A percentile compares a stretch with the other conserved stretches of the same genome.
phyloP scores from a whole-genome alignment of 805 yeast genomes.

The Wickerhamomyces queroliae region DNA sequence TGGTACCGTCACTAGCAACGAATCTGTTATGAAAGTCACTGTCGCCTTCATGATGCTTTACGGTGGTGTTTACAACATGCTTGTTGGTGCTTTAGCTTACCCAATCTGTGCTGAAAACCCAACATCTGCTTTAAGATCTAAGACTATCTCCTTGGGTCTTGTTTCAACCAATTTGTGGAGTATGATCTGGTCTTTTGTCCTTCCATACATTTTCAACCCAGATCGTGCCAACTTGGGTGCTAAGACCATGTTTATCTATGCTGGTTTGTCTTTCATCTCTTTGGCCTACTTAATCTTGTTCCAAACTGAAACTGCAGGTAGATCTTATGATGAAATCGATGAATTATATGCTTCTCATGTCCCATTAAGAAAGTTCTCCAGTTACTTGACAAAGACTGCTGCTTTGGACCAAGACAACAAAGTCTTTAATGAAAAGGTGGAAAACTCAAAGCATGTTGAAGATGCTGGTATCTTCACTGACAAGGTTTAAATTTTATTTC shows the following conservation, averaged over 20 bases:
- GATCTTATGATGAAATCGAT: constrained; percentile 53
- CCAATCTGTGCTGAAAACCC: constrained; percentile 31
- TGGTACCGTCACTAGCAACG: constrained; percentile 11
- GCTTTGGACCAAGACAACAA: constrained; percentile 1
- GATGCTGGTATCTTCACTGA: neutral
- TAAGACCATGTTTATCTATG: constrained; percentile 39
- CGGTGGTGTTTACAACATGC: constrained; percentile 27
- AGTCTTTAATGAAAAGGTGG: constrained; percentile 3
- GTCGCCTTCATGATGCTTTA: constrained; percentile 22
- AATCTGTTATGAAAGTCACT: constrained; percentile 11
- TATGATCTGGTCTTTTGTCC: constrained; percentile 29
- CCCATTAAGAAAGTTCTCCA: constrained; percentile 23
- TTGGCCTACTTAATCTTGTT: constrained; percentile 36
- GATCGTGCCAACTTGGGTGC: constrained; percentile 33
- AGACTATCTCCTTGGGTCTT: constrained; percentile 27
- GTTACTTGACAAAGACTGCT: constrained; percentile 1
- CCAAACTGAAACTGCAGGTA: constrained; percentile 47
- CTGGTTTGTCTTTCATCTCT: constrained; percentile 25
- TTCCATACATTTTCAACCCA: constrained; percentile 41
- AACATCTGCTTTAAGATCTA: constrained; percentile 31
- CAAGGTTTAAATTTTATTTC: neutral
- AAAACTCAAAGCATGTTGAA: neutral
- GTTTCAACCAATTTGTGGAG: constrained; percentile 22
- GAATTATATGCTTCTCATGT: constrained; percentile 34
- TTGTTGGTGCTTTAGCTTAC: constrained; percentile 32